A percentile compares a stretch with the other conserved stretches of the same genome.
Evolutionary conservation across 345 rosid species (phyloP).

Genomic region (Eucalyptus brandiana): DNA sequence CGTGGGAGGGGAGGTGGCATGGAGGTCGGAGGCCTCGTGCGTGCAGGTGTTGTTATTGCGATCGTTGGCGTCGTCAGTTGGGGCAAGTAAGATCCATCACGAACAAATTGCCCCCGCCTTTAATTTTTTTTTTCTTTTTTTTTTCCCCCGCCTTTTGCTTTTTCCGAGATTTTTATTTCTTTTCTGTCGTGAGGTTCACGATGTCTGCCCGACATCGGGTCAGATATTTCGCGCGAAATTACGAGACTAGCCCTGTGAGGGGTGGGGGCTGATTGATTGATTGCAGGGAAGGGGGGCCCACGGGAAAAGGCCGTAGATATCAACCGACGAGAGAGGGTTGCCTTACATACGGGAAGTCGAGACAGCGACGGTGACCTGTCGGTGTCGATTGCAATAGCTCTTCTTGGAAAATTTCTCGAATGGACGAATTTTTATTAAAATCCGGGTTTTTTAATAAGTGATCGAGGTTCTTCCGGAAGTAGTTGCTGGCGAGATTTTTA

Average conservation of each 20-base stretch:
- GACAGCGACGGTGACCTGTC: background rate
- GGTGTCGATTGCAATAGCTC: background rate
- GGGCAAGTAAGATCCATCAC: background rate
- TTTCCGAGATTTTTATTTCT: background rate
- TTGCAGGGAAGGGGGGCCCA: background rate
- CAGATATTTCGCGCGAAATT: background rate
- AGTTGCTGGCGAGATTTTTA: background rate
- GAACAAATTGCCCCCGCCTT: background rate
- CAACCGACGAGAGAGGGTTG: background rate
- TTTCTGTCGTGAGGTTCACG: background rate
- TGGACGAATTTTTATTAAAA: background rate
- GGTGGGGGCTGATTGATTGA: background rate
- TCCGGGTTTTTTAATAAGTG: background rate
- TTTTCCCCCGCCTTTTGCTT: background rate
- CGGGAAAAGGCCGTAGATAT: background rate
- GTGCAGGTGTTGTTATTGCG: background rate
- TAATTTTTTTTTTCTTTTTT: background rate
- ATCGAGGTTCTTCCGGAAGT: background rate
- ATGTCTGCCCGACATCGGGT: background rate
- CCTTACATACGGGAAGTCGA: background rate
- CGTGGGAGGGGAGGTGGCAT: background rate
- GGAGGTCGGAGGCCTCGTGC: background rate
- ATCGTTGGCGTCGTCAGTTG: background rate
- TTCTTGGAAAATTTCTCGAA: background rate
- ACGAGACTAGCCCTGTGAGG: background rate